These are phyloP conservation scores for Suillus paluster DNA, from an alignment of 768 basidiomycete species.

Conservation along the genomic window DNA sequence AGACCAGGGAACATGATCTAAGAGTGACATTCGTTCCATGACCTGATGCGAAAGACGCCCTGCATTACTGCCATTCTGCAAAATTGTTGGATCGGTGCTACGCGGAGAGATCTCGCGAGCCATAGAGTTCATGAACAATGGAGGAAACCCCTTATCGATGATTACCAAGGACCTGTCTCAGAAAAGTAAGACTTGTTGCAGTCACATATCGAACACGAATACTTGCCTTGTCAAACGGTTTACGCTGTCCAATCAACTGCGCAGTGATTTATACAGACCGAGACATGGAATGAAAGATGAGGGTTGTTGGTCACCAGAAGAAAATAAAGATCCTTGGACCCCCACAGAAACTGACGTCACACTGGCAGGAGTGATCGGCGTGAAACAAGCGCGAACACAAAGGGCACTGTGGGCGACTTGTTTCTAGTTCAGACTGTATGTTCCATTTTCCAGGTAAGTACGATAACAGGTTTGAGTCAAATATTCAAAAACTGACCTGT, in stretches of 20 bases:
- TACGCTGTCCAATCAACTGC: not conserved
- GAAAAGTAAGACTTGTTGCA: not conserved
- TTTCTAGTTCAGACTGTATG: not conserved
- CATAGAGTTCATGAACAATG: slow-evolving; percentile 25
- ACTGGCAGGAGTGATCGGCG: not conserved
- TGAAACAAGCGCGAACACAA: not conserved
- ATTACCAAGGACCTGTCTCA: not conserved
- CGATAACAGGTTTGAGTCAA: not conserved
- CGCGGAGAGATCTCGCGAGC: slow-evolving; percentile 29
- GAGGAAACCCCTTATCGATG: not conserved
- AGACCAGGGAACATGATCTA: slow-evolving; percentile 17
- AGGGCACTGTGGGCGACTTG: not conserved
- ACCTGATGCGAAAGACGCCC: slow-evolving; percentile 65
- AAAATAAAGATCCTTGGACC: not conserved
- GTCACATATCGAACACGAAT: too few species aligned
- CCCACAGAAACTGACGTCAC: slow-evolving; percentile 5
- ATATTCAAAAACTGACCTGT: not conserved
- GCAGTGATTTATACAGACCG: not conserved
- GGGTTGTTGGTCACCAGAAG: not conserved
- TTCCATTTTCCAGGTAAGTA: not conserved
- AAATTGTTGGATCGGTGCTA: slow-evolving; percentile 25
- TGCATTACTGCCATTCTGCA: slow-evolving; percentile 54
- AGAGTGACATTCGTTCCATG: slow-evolving; percentile 50
- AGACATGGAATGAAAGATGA: slow-evolving; percentile 5
- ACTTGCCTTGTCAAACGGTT: not conserved